Evolutionary conservation across 2,329 filamentous ascomycete species (phyloP).

Genomic region (Teratosphaeria gauchensis): DNA sequence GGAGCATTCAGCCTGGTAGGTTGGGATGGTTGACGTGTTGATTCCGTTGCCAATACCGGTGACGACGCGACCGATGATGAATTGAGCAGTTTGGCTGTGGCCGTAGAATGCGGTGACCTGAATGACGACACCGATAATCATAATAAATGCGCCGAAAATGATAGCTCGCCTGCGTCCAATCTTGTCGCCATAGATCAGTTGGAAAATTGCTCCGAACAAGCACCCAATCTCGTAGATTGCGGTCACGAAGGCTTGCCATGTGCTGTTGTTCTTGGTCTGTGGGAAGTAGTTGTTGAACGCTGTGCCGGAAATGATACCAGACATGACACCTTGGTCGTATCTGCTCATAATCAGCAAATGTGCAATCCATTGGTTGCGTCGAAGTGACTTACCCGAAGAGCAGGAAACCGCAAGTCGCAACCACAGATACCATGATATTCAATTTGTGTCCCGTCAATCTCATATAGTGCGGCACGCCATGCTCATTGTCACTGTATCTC

Average conservation of each 20-base stretch:
- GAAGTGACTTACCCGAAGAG: constrained; percentile 16
- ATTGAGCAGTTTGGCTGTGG: constrained; percentile 34
- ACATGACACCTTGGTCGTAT: constrained; percentile 11
- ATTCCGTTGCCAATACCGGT: constrained; percentile 48
- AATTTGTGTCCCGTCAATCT: constrained; percentile 51
- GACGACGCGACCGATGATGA: constrained; percentile 44
- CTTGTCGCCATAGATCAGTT: constrained; percentile 30
- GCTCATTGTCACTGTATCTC: constrained; percentile 11
- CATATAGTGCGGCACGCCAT: constrained; percentile 40
- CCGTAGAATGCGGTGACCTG: constrained; percentile 28
- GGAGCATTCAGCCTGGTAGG: constrained; percentile 46
- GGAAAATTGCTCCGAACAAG: constrained; percentile 31
- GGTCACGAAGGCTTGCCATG: constrained; percentile 43
- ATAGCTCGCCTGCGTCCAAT: constrained; percentile 36
- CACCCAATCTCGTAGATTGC: constrained; percentile 46
- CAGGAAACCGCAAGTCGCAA: constrained; percentile 55
- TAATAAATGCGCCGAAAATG: constrained; percentile 32
- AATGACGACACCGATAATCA: constrained; percentile 36
- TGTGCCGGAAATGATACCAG: constrained; percentile 28
- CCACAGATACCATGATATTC: constrained; percentile 49
- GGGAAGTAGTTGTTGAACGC: constrained; percentile 29
- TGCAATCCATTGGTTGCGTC: not conserved
- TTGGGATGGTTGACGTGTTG: constrained; percentile 46
- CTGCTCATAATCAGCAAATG: not conserved
- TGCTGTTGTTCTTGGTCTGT: constrained; percentile 31